Evolutionary conservation across 345 rosid species (phyloP).

Genomic region (Murraya koenigii): DNA sequence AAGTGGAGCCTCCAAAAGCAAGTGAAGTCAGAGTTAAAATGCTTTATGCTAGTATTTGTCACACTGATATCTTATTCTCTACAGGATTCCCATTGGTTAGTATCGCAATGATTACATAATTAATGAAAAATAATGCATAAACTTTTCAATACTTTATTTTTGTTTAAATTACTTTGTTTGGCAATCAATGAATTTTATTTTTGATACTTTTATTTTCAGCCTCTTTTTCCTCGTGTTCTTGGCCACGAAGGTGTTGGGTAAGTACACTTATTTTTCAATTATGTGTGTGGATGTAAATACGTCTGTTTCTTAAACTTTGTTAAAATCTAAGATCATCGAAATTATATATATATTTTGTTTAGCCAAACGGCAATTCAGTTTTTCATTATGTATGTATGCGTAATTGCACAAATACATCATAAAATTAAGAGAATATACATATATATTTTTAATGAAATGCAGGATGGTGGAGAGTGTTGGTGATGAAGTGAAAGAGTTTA

Average conservation of each 20-base stretch:
- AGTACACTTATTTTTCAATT: neutral
- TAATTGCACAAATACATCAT: neutral
- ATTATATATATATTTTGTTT: no score
- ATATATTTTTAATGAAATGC: neutral
- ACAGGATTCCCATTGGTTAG: constrained; percentile 35
- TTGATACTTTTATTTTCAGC: constrained; percentile 15
- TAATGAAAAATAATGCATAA: no score
- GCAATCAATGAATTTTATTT: neutral
- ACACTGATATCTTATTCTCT: constrained; percentile 39
- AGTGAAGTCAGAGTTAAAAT: constrained; percentile 59
- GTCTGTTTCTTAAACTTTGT: no score
- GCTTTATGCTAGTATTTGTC: constrained; percentile 64
- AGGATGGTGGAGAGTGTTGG: constrained; percentile 69
- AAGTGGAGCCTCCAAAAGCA: constrained; percentile 39
- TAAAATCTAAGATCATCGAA: no score
- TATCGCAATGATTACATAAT: neutral
- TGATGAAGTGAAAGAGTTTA: constrained; percentile 44
- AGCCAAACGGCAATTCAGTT: no score
- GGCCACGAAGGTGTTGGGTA: constrained; percentile 91
- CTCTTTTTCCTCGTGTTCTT: constrained; percentile 59
- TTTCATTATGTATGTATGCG: neutral
- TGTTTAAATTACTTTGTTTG: neutral
- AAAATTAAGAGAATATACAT: no score
- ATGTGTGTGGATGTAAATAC: no score
- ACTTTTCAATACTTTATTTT: neutral